phyloP scores from a whole-genome alignment of 1,139 yeast genomes.

The Diutina siamensis region DNA sequence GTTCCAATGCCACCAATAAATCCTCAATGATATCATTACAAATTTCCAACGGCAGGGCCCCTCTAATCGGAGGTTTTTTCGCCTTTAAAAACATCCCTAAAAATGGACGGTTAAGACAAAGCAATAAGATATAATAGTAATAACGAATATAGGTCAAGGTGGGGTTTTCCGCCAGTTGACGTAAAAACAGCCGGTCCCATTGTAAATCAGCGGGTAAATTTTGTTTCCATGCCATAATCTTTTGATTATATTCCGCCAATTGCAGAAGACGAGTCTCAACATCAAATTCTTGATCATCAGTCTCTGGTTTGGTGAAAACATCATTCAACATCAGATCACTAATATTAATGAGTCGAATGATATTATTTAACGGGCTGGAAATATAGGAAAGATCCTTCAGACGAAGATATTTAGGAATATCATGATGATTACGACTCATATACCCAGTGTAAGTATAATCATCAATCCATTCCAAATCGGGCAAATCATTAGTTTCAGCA shows the following conservation, averaged over 20 bases:
- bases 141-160: constrained; percentile 41
- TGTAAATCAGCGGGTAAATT: constrained; percentile 36
- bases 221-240: constrained; percentile 40
- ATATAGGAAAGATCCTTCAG: constrained; percentile 24
- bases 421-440: constrained; percentile 11
- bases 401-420: constrained; percentile 11
- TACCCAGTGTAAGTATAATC: constrained; percentile 27
- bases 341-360: constrained; percentile 38
- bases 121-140: constrained; percentile 43
- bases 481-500: constrained; percentile 50
- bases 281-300: constrained; percentile 16
- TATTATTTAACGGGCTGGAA: constrained; percentile 34
- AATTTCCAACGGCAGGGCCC: constrained; percentile 19
- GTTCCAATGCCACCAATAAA: constrained; percentile 25
- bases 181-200: constrained; percentile 36
- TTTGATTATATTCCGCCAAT: constrained; percentile 31
- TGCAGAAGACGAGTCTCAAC: constrained; percentile 25
- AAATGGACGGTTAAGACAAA: constrained; percentile 51
- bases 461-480: constrained; percentile 47
- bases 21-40: constrained; percentile 34
- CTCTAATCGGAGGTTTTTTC: not conserved
- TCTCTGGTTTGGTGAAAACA: constrained; percentile 27
- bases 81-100: constrained; percentile 23
- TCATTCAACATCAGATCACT: constrained; percentile 46
- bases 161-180: constrained; percentile 37